A percentile compares a stretch with the other conserved stretches of the same genome.
Evolutionary conservation across 1,284 basidiomycete genomes (phyloP).

Genomic region (Pascua guehoae): DNA sequence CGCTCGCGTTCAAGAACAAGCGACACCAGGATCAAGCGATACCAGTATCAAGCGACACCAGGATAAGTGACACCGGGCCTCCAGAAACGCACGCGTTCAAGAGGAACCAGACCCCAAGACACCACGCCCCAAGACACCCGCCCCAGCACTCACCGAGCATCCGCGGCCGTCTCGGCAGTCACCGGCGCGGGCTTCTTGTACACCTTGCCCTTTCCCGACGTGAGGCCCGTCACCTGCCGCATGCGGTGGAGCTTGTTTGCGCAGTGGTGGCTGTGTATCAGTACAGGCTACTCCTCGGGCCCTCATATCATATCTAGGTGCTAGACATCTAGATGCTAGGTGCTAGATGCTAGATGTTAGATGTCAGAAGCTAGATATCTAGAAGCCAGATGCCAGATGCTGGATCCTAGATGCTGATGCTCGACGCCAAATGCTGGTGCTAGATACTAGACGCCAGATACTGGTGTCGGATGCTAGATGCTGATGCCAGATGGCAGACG

Average conservation of each 20-base stretch:
- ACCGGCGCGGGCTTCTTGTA: constrained; percentile 76
- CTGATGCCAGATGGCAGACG: too few species aligned
- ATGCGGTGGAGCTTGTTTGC: constrained; percentile 84
- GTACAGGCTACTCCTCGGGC: not conserved
- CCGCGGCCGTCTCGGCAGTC: constrained; percentile 60
- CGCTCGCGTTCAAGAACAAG: not conserved
- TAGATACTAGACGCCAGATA: too few species aligned
- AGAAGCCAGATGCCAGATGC: too few species aligned
- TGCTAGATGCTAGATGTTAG: too few species aligned
- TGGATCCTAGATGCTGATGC: too few species aligned
- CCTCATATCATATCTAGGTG: too few species aligned
- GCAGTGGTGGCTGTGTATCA: constrained; percentile 70
- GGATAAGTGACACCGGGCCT: not conserved
- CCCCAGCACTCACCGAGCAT: constrained; percentile 66
- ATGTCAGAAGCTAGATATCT: too few species aligned
- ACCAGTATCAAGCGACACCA: not conserved
- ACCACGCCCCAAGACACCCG: not conserved
- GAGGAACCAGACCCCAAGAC: not conserved
- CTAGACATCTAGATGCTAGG: not conserved
- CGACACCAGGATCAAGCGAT: not conserved
- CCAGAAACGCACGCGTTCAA: not conserved
- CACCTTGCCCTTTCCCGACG: constrained; percentile 81
- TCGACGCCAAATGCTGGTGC: too few species aligned
- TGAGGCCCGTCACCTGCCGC: constrained; percentile 74
- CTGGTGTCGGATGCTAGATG: too few species aligned